Percentiles rank a stretch among this genome's conserved stretches.
phyloP scores from a whole-genome alignment of 495 filamentous ascomycete genomes.

The Hyaloscypha hepaticicola region DNA sequence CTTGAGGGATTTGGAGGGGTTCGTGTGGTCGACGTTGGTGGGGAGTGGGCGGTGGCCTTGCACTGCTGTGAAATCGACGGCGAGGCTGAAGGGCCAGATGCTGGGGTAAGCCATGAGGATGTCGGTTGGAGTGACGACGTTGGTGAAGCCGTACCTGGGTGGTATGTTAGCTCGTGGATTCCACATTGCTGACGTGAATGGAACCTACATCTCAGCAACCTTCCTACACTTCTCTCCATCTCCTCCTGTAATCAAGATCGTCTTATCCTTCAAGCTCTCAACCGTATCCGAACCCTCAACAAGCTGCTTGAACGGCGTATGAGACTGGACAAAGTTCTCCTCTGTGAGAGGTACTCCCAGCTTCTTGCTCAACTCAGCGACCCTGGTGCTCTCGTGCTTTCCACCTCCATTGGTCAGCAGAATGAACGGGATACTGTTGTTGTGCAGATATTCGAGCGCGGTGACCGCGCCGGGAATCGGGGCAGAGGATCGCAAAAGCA shows the following conservation, averaged over 20 bases:
- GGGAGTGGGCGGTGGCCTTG: constrained; percentile 59
- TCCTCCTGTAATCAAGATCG: constrained; percentile 79
- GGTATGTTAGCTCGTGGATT: not conserved
- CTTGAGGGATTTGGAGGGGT: constrained; percentile 45
- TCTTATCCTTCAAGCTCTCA: constrained; percentile 59
- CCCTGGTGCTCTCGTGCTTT: constrained; percentile 68
- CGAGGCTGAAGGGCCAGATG: constrained; percentile 79
- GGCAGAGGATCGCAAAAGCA: constrained; percentile 80
- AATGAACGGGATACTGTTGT: constrained; percentile 74
- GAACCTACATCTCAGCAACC: constrained; percentile 59
- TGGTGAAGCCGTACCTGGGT: constrained; percentile 73
- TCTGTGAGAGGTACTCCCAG: constrained; percentile 56
- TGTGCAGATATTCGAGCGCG: constrained; percentile 68
- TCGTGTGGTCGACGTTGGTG: constrained; percentile 30
- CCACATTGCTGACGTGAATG: not conserved
- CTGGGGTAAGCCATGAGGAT: constrained; percentile 69
- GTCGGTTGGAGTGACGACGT: constrained; percentile 83
- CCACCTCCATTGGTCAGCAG: constrained; percentile 89
- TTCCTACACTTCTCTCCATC: constrained; percentile 70
- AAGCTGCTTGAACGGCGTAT: constrained; percentile 72
- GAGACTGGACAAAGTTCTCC: constrained; percentile 75
- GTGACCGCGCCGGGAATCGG: constrained; percentile 80
- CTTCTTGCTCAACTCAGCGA: constrained; percentile 64
- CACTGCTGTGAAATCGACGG: constrained; percentile 56
- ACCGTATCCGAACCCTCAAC: constrained; percentile 33